phyloP scores from a whole-genome alignment of 305 asterid genomes.

The Euphrasia arctica region DNA sequence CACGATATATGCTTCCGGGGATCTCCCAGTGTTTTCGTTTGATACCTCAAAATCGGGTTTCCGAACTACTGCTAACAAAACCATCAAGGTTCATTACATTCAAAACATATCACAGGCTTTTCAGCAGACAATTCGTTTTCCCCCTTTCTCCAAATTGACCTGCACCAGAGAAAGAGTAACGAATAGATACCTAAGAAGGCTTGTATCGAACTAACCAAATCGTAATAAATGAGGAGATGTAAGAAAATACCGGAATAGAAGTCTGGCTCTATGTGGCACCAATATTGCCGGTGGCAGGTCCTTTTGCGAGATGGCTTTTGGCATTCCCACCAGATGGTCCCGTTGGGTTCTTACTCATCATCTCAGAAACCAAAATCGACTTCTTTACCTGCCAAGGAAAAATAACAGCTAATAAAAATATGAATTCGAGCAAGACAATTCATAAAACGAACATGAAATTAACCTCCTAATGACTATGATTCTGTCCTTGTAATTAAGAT shows the following conservation, averaged over 20 bases:
- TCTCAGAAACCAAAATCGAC: constrained; percentile 46
- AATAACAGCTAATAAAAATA: constrained; percentile 2
- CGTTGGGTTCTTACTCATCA: constrained; percentile 42
- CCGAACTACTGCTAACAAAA: background rate
- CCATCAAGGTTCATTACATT: background rate
- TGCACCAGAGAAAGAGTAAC: background rate
- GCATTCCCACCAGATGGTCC: constrained; percentile 62
- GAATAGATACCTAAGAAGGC: background rate
- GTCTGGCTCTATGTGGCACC: constrained; percentile 37
- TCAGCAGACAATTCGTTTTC: background rate
- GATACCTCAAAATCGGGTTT: background rate
- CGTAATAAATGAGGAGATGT: background rate
- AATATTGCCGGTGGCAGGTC: constrained; percentile 38
- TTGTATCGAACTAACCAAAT: background rate
- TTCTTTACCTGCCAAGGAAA: constrained; percentile 57
- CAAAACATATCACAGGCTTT: background rate
- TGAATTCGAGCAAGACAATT: background rate
- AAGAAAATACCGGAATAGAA: constrained; percentile 17
- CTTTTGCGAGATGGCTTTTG: constrained; percentile 63
- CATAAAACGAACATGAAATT: background rate
- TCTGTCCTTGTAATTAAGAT: background rate
- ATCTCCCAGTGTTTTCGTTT: background rate
- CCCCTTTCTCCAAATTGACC: background rate
- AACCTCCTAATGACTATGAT: background rate
- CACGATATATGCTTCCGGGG: background rate